Evolutionary conservation across 805 yeast genomes (phyloP).

Genomic region (Candida mattraensis): DNA sequence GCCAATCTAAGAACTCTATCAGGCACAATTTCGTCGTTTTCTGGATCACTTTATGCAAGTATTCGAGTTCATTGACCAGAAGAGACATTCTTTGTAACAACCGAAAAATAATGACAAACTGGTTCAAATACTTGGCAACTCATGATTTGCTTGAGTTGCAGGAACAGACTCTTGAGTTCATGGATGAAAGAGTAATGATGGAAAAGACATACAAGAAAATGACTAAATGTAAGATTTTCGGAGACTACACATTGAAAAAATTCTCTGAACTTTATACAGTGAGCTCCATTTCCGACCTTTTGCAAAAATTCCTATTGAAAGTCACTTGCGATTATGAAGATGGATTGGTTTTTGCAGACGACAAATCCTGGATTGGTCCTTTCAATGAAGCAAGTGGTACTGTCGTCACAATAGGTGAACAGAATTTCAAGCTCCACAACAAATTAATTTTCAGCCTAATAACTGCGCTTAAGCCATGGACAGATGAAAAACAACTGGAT

Average conservation of each 20-base stretch:
- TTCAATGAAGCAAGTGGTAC: constrained; percentile 39
- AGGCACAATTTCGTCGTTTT: constrained; percentile 62
- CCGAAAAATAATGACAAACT: constrained; percentile 57
- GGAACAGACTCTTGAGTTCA: constrained; percentile 41
- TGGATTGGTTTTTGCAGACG: constrained; percentile 49
- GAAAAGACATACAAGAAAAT: constrained; percentile 65
- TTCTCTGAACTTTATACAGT: constrained; percentile 49
- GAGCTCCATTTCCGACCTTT: constrained; percentile 35
- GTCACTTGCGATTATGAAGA: constrained; percentile 48
- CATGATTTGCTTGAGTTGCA: constrained; percentile 51
- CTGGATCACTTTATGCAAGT: constrained; percentile 52
- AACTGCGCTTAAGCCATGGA: constrained; percentile 77
- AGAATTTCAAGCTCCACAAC: constrained; percentile 61
- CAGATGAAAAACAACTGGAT: constrained; percentile 60
- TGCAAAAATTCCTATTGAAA: constrained; percentile 47
- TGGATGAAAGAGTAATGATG: constrained; percentile 50
- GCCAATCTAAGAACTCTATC: constrained; percentile 42
- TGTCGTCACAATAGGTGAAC: constrained; percentile 46
- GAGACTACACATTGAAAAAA: constrained; percentile 69
- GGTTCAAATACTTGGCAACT: constrained; percentile 63
- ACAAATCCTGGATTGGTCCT: constrained; percentile 48
- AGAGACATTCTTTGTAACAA: constrained; percentile 61
- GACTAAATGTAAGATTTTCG: constrained; percentile 72
- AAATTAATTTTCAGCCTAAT: constrained; percentile 63
- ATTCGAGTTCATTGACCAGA: constrained; percentile 55